phyloP scores from a whole-genome alignment of 257 asterid species.

The Solanum sitiens region DNA sequence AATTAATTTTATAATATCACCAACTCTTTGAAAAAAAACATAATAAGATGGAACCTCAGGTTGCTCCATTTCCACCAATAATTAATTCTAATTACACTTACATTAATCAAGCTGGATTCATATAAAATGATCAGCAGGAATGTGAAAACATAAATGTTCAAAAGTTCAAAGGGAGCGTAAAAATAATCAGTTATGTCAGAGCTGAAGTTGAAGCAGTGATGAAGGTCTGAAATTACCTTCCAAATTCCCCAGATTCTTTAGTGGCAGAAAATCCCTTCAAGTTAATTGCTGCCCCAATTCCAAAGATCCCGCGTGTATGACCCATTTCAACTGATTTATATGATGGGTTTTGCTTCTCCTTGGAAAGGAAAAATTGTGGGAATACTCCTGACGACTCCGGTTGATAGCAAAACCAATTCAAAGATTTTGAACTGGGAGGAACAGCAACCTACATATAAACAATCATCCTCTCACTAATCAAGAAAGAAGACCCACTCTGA shows the following conservation, averaged over 20 bases:
- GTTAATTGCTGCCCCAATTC: conserved; percentile 75
- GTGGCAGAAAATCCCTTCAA: conserved; percentile 41
- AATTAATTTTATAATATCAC: background rate
- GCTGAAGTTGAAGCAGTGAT: background rate
- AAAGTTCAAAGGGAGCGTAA: background rate
- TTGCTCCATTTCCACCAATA: background rate
- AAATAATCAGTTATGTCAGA: background rate
- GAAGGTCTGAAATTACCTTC: conserved; percentile 31
- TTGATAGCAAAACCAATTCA: conserved; percentile 82
- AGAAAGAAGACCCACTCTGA: background rate
- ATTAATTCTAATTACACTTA: background rate
- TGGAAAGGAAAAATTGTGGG: conserved; percentile 71
- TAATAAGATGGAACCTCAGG: background rate
- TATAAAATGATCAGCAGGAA: background rate
- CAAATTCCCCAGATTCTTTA: conserved; percentile 17
- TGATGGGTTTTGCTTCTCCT: conserved; percentile 50
- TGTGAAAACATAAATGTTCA: background rate
- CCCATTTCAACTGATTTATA: conserved; percentile 58
- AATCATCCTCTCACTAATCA: background rate
- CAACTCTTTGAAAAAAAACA: background rate
- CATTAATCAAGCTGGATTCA: background rate
- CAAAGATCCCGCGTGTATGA: conserved; percentile 76
- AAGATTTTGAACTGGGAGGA: conserved; percentile 89
- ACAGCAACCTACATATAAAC: conserved; percentile 62
- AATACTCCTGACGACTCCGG: conserved; percentile 57